Base-by-base conservation (phyloP, 495 filamentous ascomycete genomes). In the Hyaloscypha finlandica region DNA sequence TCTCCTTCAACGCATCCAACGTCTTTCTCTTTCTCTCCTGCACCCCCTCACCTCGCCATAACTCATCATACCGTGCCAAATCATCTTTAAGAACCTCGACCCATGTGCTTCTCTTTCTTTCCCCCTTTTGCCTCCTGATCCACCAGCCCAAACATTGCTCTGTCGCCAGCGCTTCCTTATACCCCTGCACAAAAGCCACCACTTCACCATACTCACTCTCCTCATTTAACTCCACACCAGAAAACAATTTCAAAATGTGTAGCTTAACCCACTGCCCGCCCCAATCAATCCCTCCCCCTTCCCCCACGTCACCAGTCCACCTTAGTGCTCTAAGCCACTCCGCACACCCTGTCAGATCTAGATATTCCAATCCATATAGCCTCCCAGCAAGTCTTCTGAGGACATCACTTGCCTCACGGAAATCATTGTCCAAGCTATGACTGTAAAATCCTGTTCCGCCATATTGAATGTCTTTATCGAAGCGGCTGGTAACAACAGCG, bases 271-370 rank as follows among this genome's bases (percentile, higher is more conserved):
- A 74, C 30, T 66, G 53, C 22, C 6, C n/a, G 11, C 35, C 35
- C 72, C 72, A 74, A 19, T 74, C 70, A 1, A 74, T 30, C n/a
- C 72, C 72, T 0, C 16, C 14, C 6, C 37, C 61, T 20, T 56
- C 35, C 16, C 22, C 45, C 39, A 19, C 55, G 6, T 56, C 77
- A 20, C 58, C 58, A 22, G 12, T 59, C 71, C 81, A 85, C 14
- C 70, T 76, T n/a, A 96, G 75, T 1, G 90, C 90, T 4, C 77
- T 75, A 35, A 85, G 73, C 93, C 93, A 97, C 19, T 83, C 80
- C 0, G 75, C 77, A 74, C 93, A 97, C 19, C 92, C 92, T 65
- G 90, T 90, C 16, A 97, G 77, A 73, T 95, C 92, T 0, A 97
- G 82, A 77, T 88, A 93, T 74, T 91, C 85, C 2, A 97, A 80